Base-by-base conservation (phyloP, 805 yeast species). In the Candida railenensis region DNA sequence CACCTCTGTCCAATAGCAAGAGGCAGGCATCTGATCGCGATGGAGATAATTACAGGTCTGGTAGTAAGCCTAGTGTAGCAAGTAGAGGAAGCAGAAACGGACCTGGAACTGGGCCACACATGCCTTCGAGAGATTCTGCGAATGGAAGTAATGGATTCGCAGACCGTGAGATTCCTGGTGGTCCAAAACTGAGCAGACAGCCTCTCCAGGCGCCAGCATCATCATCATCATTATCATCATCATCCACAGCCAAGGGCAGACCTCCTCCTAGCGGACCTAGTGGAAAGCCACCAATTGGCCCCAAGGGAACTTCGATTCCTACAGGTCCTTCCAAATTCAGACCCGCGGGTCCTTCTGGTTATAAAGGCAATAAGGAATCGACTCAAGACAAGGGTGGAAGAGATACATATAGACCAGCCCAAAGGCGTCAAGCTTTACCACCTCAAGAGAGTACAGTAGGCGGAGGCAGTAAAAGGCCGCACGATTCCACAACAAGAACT, bases 221-320 rank as follows among this genome's bases (percentile, higher is more conserved):
- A 9, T 11, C 19, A 7, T 25, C 30, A 25, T 7, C n/a, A 7
- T 33, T 33, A 14, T 7, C n/a, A 4, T 15, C 36, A 33, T 33
- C 36, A 14, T 7, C n/a, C 5, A 4, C 36, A 33, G 5, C 36
- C 36, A 22, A 15, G 12, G 38, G 16, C 8, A 48, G 32, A 9
- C 22, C 42, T 15, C 36, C 36, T 15, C 32, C 22, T n/a, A 41
- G n/a, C n/a, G 45, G 49, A 14, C 30, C 34, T 19, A 48, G 44
- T 37, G 48, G 51, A 33, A 45, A 42, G 5, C 46, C 46, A 8
- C 55, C 58, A 15, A 45, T 43, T 3, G 58, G 53, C 14, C 55
- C 58, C 12, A 53, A 46, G 34, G 50, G 53, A n/a, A 36, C 37
- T 33, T 36, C 22, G 38, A 32, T 38, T 12, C 22, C 39, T 4